Conservation (phyloP, 208 protist genomes). For the Blastocrithidia nonstop region DNA sequence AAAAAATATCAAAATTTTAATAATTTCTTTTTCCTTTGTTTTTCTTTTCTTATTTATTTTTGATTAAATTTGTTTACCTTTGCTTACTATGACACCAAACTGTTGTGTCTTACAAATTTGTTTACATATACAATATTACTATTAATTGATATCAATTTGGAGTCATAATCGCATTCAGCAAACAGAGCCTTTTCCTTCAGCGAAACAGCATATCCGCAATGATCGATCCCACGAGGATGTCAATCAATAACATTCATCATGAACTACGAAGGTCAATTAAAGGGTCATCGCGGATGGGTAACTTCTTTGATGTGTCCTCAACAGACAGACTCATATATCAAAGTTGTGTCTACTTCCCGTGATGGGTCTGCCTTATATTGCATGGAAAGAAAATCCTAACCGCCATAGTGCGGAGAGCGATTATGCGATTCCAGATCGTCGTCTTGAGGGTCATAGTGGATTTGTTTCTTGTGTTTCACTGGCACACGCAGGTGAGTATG, state of each 20-base stretch:
- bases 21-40: no score
- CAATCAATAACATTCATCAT: no score
- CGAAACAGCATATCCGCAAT: no score
- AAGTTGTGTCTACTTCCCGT: slow-evolving; percentile 84
- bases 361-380: slow-evolving; percentile 95
- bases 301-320: slow-evolving; percentile 77
- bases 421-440: slow-evolving; percentile 47
- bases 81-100: no score
- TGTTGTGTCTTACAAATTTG: no score
- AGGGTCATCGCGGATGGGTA: slow-evolving; percentile 94
- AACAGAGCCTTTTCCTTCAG: no score
- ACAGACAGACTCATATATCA: slow-evolving; percentile 49
- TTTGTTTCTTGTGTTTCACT: slow-evolving; percentile 96
- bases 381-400: slow-evolving; percentile 89
- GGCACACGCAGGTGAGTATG: slow-evolving; percentile 93
- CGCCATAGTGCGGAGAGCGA: slow-evolving; percentile 64
- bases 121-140: no score
- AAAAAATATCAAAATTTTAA: no score
- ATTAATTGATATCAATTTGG: no score
- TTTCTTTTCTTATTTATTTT: neutral
- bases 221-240: no score
- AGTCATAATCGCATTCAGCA: no score
- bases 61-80: no score
- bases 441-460: slow-evolving; percentile 85
- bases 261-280: slow-evolving; percentile 80